Conservation (phyloP, 148 eudicot species). For the Cornus suecica region DNA sequence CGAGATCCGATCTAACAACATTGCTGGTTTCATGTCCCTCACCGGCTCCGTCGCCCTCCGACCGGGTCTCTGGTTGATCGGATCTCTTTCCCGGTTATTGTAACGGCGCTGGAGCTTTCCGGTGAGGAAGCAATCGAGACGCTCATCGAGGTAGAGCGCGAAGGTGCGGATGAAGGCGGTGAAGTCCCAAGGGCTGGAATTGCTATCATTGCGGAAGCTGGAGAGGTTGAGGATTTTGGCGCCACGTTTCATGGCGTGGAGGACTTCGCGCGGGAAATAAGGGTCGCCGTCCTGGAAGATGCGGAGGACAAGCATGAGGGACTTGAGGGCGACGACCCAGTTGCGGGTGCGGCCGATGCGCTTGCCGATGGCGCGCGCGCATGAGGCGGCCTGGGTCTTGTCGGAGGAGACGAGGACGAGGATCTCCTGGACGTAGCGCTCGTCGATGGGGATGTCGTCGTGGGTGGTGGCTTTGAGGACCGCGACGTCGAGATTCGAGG, state of each 20-base stretch:
- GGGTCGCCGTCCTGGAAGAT: constrained; percentile 92
- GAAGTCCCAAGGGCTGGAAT: constrained; percentile 80
- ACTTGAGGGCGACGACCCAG: constrained; percentile 81
- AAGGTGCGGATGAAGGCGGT: constrained; percentile 74
- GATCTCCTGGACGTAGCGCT: constrained; percentile 46
- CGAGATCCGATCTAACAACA: constrained; percentile 64
- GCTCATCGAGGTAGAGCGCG: constrained; percentile 76
- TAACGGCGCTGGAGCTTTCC: constrained; percentile 76
- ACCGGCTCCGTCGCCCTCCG: constrained; percentile 28
- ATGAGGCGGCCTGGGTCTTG: constrained; percentile 50
- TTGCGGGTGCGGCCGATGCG: constrained; percentile 74
- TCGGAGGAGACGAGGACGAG: constrained; percentile 51
- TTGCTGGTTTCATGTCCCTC: constrained; percentile 74
- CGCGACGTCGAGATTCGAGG: constrained; percentile 58
- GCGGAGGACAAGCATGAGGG: constrained; percentile 65
- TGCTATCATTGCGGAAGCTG: constrained; percentile 54
- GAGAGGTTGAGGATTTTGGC: constrained; percentile 75
- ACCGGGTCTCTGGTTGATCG: constrained; percentile 5
- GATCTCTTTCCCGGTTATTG: constrained; percentile 2
- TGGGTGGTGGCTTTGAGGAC: constrained; percentile 84
- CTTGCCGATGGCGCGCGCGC: constrained; percentile 77
- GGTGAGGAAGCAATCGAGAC: constrained; percentile 79
- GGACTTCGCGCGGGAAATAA: constrained; percentile 83
- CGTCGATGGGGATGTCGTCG: constrained; percentile 54
- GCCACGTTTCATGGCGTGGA: constrained; percentile 79